A percentile compares a stretch with the other conserved stretches of the same genome.
Evolutionary conservation across 2,329 filamentous ascomycete species (phyloP).

Genomic region (Aureobasidium sp.): DNA sequence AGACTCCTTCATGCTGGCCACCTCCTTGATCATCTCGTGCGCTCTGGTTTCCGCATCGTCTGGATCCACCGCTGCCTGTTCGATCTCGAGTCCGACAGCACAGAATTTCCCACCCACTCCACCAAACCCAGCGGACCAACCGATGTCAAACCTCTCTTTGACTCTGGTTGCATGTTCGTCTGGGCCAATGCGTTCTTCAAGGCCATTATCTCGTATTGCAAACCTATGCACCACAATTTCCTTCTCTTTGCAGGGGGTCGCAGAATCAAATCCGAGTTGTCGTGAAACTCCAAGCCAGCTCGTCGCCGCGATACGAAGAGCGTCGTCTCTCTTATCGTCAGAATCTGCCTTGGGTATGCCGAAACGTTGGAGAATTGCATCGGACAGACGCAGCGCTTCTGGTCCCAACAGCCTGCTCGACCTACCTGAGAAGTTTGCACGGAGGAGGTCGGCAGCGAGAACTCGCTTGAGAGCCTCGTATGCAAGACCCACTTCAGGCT

Average conservation of each 20-base stretch:
- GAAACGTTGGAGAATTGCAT: constrained; percentile 35
- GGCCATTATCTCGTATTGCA: constrained; percentile 10
- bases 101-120: constrained; percentile 37
- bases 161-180: constrained; percentile 31
- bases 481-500: constrained; percentile 23
- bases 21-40: constrained; percentile 20
- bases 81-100: constrained; percentile 33
- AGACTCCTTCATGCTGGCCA: constrained; percentile 12
- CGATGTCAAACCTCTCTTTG: constrained; percentile 39
- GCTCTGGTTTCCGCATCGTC: constrained; percentile 19
- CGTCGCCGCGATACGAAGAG: constrained; percentile 35
- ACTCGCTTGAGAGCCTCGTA: constrained; percentile 40
- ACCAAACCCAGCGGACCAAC: constrained; percentile 37
- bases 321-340: constrained; percentile 28
- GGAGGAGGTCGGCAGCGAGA: constrained; percentile 41
- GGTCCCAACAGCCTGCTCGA: constrained; percentile 34
- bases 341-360: constrained; percentile 30
- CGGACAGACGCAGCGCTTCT: constrained; percentile 42
- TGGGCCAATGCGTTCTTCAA: constrained; percentile 27
- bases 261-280: constrained; percentile 32
- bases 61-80: constrained; percentile 12
- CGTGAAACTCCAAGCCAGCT: constrained; percentile 35
- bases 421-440: constrained; percentile 37
- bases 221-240: constrained; percentile 38
- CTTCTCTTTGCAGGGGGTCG: constrained; percentile 26